Evolutionary conservation across 441 rosid genomes (phyloP).

Genomic region (Iberis amara): DNA sequence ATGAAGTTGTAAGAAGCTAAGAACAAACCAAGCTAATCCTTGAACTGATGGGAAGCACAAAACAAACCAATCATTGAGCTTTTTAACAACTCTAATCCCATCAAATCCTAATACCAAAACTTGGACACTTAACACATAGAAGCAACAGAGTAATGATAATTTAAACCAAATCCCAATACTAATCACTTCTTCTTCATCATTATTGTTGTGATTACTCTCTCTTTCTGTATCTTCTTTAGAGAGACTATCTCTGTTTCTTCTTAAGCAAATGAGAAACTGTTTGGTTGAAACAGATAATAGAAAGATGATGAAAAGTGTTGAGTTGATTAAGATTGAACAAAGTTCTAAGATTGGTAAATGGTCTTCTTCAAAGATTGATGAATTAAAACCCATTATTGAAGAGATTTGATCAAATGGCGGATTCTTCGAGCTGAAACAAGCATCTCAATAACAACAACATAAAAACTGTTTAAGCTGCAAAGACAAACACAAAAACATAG

Average conservation of each 20-base stretch:
- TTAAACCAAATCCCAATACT: constrained; percentile 57
- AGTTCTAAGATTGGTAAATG: constrained; percentile 62
- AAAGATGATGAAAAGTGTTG: constrained; percentile 56
- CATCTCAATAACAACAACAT: constrained; percentile 48
- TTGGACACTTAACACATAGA: constrained; percentile 64
- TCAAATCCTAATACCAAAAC: constrained; percentile 68
- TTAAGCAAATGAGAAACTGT: constrained; percentile 58
- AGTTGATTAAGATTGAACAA: constrained; percentile 64
- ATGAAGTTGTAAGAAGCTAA: constrained; percentile 71
- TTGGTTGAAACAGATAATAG: constrained; percentile 62
- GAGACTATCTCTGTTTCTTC: constrained; percentile 58
- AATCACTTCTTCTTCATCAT: constrained; percentile 22
- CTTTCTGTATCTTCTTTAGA: constrained; percentile 64
- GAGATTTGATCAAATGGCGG: constrained; percentile 29
- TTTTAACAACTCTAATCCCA: constrained; percentile 57
- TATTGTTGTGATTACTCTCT: constrained; percentile 30
- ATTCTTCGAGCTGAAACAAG: constrained; percentile 42
- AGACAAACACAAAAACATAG: constrained; percentile 15
- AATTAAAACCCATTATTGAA: constrained; percentile 48
- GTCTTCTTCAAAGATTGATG: neutral
- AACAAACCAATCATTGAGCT: constrained; percentile 32
- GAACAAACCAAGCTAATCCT: constrained; percentile 73
- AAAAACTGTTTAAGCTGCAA: constrained; percentile 17
- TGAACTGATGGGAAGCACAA: constrained; percentile 60
- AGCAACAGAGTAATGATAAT: constrained; percentile 56